Conservation (phyloP, 768 basidiomycete genomes). For the Boletus rubescentipes region DNA sequence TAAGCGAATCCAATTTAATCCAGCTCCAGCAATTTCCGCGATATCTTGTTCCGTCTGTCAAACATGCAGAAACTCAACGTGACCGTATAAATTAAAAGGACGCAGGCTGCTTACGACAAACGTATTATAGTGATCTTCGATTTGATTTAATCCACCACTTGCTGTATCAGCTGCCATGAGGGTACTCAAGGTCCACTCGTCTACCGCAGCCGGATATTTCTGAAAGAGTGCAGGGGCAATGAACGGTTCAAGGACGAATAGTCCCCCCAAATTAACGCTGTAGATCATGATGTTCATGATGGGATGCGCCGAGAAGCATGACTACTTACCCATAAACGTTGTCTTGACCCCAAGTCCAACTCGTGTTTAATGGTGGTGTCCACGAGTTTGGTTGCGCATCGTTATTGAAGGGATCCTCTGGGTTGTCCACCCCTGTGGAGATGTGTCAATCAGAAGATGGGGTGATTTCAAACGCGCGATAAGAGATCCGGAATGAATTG, state of each 20-base stretch:
- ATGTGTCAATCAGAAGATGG: constrained; percentile 1
- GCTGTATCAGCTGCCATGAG: constrained; percentile 67
- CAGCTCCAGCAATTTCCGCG: constrained; percentile 84
- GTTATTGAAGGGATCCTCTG: constrained; percentile 73
- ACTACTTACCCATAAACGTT: constrained; percentile 54
- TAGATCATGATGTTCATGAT: constrained; percentile 10
- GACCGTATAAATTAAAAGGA: neutral
- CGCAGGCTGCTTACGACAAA: constrained; percentile 63
- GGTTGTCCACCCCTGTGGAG: constrained; percentile 58
- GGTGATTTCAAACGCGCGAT: neutral
- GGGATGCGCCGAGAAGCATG: constrained; percentile 3
- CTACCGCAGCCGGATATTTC: constrained; percentile 52
- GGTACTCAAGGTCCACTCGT: constrained; percentile 68
- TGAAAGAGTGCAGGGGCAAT: constrained; percentile 66
- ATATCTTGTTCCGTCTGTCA: constrained; percentile 84
- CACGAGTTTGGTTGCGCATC: constrained; percentile 73
- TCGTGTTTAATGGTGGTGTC: constrained; percentile 75
- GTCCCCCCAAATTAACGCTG: constrained; percentile 71
- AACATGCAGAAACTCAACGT: neutral
- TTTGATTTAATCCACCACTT: constrained; percentile 58
- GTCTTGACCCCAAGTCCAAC: constrained; percentile 69
- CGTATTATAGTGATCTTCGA: constrained; percentile 77
- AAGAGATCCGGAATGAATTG: constrained; percentile 1
- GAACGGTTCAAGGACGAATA: constrained; percentile 79
- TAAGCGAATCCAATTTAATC: constrained; percentile 80